A percentile compares a stretch with the other conserved stretches of the same genome.
Evolutionary conservation across 805 yeast genomes (phyloP).

Genomic region (Starmerella powellii): DNA sequence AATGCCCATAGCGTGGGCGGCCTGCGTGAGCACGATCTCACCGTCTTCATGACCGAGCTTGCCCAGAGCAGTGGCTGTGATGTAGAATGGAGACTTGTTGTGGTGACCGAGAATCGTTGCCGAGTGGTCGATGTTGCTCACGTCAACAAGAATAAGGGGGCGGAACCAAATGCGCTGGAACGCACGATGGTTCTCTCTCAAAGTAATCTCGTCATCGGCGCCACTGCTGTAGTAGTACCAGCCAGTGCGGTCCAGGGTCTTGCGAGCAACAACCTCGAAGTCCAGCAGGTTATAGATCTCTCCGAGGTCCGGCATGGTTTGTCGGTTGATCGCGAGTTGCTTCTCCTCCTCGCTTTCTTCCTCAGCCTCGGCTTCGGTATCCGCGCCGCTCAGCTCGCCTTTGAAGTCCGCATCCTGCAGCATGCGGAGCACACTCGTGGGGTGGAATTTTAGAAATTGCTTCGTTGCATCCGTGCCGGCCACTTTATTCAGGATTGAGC

Average conservation of each 20-base stretch:
- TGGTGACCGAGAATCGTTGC: slow-evolving; percentile 66
- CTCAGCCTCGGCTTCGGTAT: slow-evolving; percentile 1
- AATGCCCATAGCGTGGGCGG: slow-evolving; percentile 58
- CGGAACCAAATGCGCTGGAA: slow-evolving; percentile 79
- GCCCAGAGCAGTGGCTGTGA: slow-evolving; percentile 86
- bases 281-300: slow-evolving; percentile 69
- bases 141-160: slow-evolving; percentile 75
- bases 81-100: slow-evolving; percentile 68
- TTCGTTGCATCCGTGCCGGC: slow-evolving; percentile 73
- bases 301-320: slow-evolving; percentile 52
- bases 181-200: slow-evolving; percentile 83
- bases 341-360: slow-evolving; percentile 17
- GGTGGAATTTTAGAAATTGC: slow-evolving; percentile 80
- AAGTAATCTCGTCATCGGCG: slow-evolving; percentile 81
- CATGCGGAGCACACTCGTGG: slow-evolving; percentile 67
- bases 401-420: slow-evolving; percentile 48
- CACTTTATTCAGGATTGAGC: slow-evolving; percentile 41
- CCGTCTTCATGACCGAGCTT: slow-evolving; percentile 90
- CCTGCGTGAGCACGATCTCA: slow-evolving; percentile 71
- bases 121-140: slow-evolving; percentile 52
- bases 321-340: slow-evolving; percentile 27
- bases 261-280: slow-evolving; percentile 75
- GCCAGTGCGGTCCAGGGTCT: slow-evolving; percentile 62
- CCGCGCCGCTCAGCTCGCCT: slow-evolving; percentile 36
- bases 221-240: slow-evolving; percentile 93